A percentile compares a stretch with the other conserved stretches of the same genome.
Conservation (phyloP, 2,329 filamentous ascomycete genomes). For the Apiospora pterosperma region DNA sequence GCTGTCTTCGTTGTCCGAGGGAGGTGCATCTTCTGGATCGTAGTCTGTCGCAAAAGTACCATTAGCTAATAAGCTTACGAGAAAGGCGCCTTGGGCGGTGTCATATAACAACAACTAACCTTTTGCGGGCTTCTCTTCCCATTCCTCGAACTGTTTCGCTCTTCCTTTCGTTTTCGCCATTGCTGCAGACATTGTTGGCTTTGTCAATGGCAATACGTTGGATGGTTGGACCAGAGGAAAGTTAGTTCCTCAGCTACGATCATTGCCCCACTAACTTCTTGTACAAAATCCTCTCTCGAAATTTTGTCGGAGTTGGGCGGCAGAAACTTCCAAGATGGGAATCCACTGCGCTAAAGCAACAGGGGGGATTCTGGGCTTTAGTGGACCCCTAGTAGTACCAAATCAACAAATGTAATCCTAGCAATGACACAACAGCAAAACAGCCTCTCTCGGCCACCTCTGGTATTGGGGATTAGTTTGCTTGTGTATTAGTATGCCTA, state of each 20-base stretch:
- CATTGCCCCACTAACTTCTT: not conserved
- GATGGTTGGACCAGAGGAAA: not conserved
- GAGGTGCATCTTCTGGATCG: conserved; percentile 70
- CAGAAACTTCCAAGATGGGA: conserved; percentile 31
- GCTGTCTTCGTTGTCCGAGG: conserved; percentile 51
- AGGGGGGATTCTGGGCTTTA: not conserved
- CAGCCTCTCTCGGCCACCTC: not conserved
- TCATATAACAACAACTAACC: conserved; percentile 39
- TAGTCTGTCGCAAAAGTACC: conserved; percentile 55
- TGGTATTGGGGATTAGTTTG: not conserved
- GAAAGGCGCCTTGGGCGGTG: not conserved
- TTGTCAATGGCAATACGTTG: not conserved
- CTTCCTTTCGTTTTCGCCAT: conserved; percentile 53
- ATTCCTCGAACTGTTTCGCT: conserved; percentile 58
- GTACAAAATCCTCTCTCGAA: conserved; percentile 26
- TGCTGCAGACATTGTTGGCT: conserved; percentile 14
- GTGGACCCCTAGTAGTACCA: not conserved
- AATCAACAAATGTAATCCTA: not conserved
- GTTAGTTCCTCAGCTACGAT: not conserved
- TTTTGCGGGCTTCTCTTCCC: conserved; percentile 58
- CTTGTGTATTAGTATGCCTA: not conserved
- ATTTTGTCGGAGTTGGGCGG: conserved; percentile 49
- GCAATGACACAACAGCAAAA: not conserved
- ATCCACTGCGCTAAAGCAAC: not conserved
- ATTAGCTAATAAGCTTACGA: not conserved